Evolutionary conservation across 2,329 filamentous ascomycete species (phyloP), one percentile per base, ranked within the genome.

Genomic region (Exophiala viscosa): DNA sequence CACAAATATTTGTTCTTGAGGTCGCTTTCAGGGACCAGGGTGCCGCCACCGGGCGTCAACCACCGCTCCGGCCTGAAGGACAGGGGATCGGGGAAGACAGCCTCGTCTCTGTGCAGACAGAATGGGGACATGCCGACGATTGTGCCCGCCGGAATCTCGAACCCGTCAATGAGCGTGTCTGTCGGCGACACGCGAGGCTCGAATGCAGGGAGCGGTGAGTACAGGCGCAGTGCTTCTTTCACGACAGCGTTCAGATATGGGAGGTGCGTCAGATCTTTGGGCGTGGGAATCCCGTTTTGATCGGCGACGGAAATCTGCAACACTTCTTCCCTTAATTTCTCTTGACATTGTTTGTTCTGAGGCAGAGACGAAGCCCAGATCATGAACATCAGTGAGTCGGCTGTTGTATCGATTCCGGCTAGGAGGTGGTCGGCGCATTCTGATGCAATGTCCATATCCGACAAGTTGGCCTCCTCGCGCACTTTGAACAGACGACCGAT

Each of bases 361-460:
- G 73, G 74, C 2, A 70, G 65, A 0, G 78, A 79, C 1, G 81
- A 67, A 0, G 72, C 67, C 74, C 76, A 79, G 31, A 79, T 66
- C 1, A 76, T 63, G 57, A 77, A 80, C 71, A 78, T 77, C 3
- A 78, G 57, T 0, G 76, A 76, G 48, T 80, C 76, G 36, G 72
- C 73, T 2, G 76, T 79, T 2, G 77, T 80, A 54, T 80, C 75
- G 13, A 79, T 78, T 0, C 76, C 77, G 1, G 77, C 77, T 0
- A 78, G 68, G 3, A 81, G 68, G 54, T 80, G 78, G 51, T 81
- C 78, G 1, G 77, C 76, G 11, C 69, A 73, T 60, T 81, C 78
- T 0, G 77, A 78, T 2, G 78, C 78, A 46, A 78, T 74, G 31
- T 78, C 74, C 18, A 78, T 59, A 33, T 74, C 72, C 7, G 67